phyloP scores from a whole-genome alignment of 2,329 filamentous ascomycete species.

The Fonsecaea nubica region DNA sequence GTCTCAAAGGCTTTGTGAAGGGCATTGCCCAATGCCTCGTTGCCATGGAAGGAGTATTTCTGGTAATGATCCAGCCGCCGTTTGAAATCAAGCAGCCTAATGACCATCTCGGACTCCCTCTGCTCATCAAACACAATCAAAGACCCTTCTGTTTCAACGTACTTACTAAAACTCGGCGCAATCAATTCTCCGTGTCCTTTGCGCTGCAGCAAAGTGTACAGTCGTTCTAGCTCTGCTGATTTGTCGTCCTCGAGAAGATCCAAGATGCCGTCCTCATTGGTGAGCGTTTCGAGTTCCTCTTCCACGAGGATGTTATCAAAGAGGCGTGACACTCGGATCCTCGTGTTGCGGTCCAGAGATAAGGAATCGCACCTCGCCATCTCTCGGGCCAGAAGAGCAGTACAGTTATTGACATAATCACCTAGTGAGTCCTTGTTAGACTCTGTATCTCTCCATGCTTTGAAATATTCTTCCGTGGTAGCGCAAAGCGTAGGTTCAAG shows the following conservation, averaged over 20 bases:
- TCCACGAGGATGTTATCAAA: constrained; percentile 76
- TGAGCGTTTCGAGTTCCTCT: constrained; percentile 69
- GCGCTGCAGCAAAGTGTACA: constrained; percentile 79
- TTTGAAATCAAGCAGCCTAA: constrained; percentile 81
- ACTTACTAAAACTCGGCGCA: constrained; percentile 75
- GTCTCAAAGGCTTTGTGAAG: constrained; percentile 84
- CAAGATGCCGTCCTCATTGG: constrained; percentile 71
- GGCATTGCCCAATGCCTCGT: constrained; percentile 77
- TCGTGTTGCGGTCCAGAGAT: constrained; percentile 82
- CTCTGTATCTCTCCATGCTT: constrained; percentile 71
- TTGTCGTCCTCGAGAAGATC: constrained; percentile 75
- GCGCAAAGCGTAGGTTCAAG: constrained; percentile 80
- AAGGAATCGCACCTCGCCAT: constrained; percentile 77
- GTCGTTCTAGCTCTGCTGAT: constrained; percentile 71
- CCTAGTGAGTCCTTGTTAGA: constrained; percentile 69
- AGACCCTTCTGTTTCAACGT: constrained; percentile 77
- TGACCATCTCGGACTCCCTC: constrained; percentile 82
- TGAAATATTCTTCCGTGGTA: constrained; percentile 71
- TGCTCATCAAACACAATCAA: constrained; percentile 78
- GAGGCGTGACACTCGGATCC: constrained; percentile 73
- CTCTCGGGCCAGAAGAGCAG: constrained; percentile 73
- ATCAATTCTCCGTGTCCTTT: constrained; percentile 73
- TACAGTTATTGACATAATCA: constrained; percentile 75
- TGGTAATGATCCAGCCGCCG: constrained; percentile 78
- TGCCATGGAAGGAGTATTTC: constrained; percentile 74